Base-by-base conservation (phyloP, 352 stramenopile genomes). In the Pilasporangium apinafurcum region DNA sequence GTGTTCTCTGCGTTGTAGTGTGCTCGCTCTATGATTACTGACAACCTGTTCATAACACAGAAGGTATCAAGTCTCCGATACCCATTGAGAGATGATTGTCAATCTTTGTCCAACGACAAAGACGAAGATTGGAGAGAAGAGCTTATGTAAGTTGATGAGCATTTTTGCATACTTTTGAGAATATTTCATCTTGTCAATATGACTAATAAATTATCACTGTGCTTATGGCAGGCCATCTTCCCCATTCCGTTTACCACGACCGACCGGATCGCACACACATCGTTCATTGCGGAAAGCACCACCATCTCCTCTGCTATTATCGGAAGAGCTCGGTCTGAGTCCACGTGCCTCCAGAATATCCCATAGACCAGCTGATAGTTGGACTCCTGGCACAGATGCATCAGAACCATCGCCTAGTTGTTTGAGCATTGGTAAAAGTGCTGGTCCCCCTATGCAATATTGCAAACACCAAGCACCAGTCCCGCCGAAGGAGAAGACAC, bases 401-500 rank as follows among this genome's bases (percentile, higher is more conserved):
- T n/a, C n/a, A n/a, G n/a, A n/a, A n/a, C n/a, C n/a, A n/a, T n/a
- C 35, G 14, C 10, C 30, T 27, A 17, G 34, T 24, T 22, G 43
- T 1, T 35, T 70, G 20, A 51, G 38, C 16, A 61, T 66, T 39
- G 60, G 60, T 6, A 26, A n/a, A n/a, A 20, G 10, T 25, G 31
- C 37, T 14, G 36, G 41, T 1, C 31, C 44, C 0, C 66, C 67
- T 1, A 32, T 84, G 27, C 46, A 75, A 35, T 84, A 82, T 43
- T 79, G 62, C 48, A 82, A 82, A 39, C 68, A 82, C 35, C 64
- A 83, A 33, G 68, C 60, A 7, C 69, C 67, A 8, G 65, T 80
- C 39, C 55, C 68, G 10, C 52, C 64, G 0, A 80, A 81, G 28
- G 44, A 67, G 27, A 83, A 83, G 47, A 89, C 71, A 8, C 73